Conservation (phyloP, 495 filamentous ascomycete genomes). For the Bryoglossum gracile region DNA sequence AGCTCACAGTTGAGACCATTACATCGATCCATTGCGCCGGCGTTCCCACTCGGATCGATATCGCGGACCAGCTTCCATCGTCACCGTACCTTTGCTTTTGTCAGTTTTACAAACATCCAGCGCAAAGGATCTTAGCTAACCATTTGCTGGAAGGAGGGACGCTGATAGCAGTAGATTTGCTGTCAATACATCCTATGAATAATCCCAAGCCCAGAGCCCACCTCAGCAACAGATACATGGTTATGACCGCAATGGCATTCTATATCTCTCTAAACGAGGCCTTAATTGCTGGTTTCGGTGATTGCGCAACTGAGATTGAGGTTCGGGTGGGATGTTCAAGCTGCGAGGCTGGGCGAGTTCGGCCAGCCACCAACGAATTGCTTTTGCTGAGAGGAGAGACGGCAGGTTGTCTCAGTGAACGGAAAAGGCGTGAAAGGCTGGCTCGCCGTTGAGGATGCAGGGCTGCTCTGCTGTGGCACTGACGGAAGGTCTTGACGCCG, state of each 20-base stretch:
- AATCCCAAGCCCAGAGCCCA: slow-evolving; percentile 10
- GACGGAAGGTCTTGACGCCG: too few species aligned
- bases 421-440: too few species aligned
- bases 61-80: slow-evolving; percentile 46
- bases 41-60: slow-evolving; percentile 49
- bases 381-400: too few species aligned
- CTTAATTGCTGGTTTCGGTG: too few species aligned
- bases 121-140: slow-evolving; percentile 5
- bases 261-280: too few species aligned
- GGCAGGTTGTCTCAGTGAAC: too few species aligned
- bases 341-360: too few species aligned
- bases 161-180: slow-evolving; percentile 7
- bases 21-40: slow-evolving; percentile 50
- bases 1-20: slow-evolving; percentile 46
- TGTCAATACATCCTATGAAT: slow-evolving; percentile 4
- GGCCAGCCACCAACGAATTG: too few species aligned
- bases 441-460: too few species aligned
- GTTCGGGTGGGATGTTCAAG: too few species aligned
- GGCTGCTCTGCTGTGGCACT: too few species aligned
- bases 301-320: too few species aligned
- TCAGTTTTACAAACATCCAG: neutral
- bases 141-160: slow-evolving; percentile 21
- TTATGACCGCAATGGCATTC: slow-evolving; percentile 14
- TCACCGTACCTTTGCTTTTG: slow-evolving; percentile 35
- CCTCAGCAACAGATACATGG: slow-evolving; percentile 14